A percentile compares a stretch with the other conserved stretches of the same genome.
These are phyloP conservation scores for Zygosaccharomyces pseudobailii DNA, from an alignment of 1,139 yeast genomes.

Conservation along the genomic window DNA sequence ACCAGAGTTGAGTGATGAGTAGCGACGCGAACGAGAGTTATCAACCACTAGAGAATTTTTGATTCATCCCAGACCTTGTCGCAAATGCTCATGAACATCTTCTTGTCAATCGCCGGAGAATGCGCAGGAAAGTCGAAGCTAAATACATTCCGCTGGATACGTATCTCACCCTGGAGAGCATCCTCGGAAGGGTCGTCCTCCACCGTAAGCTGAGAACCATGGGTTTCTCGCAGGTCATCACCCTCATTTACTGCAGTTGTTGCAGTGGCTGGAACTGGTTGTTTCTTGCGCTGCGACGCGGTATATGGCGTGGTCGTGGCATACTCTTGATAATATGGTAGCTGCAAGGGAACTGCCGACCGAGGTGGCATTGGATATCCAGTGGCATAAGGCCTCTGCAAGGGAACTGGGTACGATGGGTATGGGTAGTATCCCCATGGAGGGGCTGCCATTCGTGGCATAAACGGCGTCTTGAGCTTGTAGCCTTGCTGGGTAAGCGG, in stretches of 20 bases:
- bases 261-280: conserved; percentile 1
- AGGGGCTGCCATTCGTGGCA: conserved; percentile 8
- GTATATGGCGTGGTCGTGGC: conserved; percentile 5
- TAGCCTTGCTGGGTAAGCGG: conserved; percentile 10
- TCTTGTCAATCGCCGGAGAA: conserved; percentile 25
- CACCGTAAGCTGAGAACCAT: conserved; percentile 11
- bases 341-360: conserved; percentile 15
- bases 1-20: not conserved
- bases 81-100: conserved; percentile 34
- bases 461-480: conserved; percentile 13
- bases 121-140: conserved; percentile 27
- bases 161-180: conserved; percentile 25
- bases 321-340: conserved; percentile 10
- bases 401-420: not conserved
- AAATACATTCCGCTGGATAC: conserved; percentile 24
- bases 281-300: conserved; percentile 4
- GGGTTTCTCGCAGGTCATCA: conserved; percentile 7
- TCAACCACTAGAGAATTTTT: conserved; percentile 7
- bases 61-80: conserved; percentile 35
- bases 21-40: not conserved
- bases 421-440: conserved; percentile 10
- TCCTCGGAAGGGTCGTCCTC: conserved; percentile 7
- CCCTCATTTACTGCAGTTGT: conserved; percentile 2
- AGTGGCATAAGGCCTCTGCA: conserved; percentile 5
- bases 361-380: conserved; percentile 8